Percentiles rank a stretch among this genome's conserved stretches.
Conservation (phyloP, 805 yeast genomes). For the Myxozyma geophila region DNA sequence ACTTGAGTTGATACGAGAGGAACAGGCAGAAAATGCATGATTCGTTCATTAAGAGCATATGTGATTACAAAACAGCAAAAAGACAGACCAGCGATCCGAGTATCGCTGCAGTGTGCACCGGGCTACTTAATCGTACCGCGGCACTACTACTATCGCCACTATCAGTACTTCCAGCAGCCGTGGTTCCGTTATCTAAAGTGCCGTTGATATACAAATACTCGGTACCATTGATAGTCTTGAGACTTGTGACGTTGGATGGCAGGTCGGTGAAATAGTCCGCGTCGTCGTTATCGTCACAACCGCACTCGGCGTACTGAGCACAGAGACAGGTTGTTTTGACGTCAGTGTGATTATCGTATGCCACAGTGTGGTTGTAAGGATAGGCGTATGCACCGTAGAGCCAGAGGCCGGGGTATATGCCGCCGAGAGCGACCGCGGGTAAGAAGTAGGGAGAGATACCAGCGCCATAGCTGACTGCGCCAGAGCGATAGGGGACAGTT, state of each 20-base stretch:
- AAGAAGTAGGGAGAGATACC: constrained; percentile 19
- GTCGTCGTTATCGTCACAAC: constrained; percentile 22
- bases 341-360: constrained; percentile 11
- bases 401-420: constrained; percentile 22
- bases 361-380: constrained; percentile 14
- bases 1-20: not conserved
- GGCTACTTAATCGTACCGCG: not conserved
- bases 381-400: constrained; percentile 17
- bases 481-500: constrained; percentile 20
- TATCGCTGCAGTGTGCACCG: not conserved
- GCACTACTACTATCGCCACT: not conserved
- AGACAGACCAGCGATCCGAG: not conserved
- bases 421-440: constrained; percentile 9
- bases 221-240: constrained; percentile 15
- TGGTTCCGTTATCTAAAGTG: constrained; percentile 26
- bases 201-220: constrained; percentile 24
- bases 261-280: constrained; percentile 13
- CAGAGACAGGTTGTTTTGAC: constrained; percentile 25
- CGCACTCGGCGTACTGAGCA: constrained; percentile 23
- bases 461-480: constrained; percentile 5
- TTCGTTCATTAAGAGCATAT: not conserved
- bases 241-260: constrained; percentile 18
- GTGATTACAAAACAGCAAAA: not conserved
- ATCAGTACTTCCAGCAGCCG: constrained; percentile 13
- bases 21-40: not conserved